Conservation (phyloP, 2,329 filamentous ascomycete genomes). For the Fusarium sp. region DNA sequence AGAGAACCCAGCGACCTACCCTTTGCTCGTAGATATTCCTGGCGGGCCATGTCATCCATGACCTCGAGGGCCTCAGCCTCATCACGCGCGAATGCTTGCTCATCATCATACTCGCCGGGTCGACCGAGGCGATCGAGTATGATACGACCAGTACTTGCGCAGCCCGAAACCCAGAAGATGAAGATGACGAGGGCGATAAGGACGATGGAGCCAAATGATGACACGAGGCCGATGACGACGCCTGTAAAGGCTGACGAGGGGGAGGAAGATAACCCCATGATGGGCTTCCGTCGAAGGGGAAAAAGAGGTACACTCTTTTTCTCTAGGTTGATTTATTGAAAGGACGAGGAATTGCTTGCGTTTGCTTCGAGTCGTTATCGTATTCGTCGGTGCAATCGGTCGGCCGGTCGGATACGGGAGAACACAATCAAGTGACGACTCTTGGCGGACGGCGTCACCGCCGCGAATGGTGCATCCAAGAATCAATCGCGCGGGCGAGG, state of each 20-base stretch:
- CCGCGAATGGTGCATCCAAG: conserved; percentile 44
- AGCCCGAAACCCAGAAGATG: conserved; percentile 82
- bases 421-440: conserved; percentile 37
- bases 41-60: conserved; percentile 93
- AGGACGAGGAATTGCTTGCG: conserved; percentile 23
- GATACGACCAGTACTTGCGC: conserved; percentile 85
- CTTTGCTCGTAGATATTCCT: conserved; percentile 94
- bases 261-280: conserved; percentile 47
- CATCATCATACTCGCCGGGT: conserved; percentile 97
- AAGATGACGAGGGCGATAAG: conserved; percentile 88
- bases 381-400: conserved; percentile 34
- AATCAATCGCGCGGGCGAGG: conserved; percentile 41
- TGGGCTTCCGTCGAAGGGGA: conserved; percentile 20
- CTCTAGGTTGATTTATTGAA: background rate
- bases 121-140: conserved; percentile 92
- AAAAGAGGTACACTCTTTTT: background rate
- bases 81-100: conserved; percentile 92
- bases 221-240: conserved; percentile 93
- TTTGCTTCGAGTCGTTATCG: conserved; percentile 31
- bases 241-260: conserved; percentile 70
- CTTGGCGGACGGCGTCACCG: conserved; percentile 46
- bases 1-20: conserved; percentile 66
- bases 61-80: conserved; percentile 94
- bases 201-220: conserved; percentile 91
- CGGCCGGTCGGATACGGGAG: conserved; percentile 24